These are phyloP conservation scores for Seminavis robusta DNA, from an alignment of 108 stramenopile genomes.

Conservation along the genomic window DNA sequence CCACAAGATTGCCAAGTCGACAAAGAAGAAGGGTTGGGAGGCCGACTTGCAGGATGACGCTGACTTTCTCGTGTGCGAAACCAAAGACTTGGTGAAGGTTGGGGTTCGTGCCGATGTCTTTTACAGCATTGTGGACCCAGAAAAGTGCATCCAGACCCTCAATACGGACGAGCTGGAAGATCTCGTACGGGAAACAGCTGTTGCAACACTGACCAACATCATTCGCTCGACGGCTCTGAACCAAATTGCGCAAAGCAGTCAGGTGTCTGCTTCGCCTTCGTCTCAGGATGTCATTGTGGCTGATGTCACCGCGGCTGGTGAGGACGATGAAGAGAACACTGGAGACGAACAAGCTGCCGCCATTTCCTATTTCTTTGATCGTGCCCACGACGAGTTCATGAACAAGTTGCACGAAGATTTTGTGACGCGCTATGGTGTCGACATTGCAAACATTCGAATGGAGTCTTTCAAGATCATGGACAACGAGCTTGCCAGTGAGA, in stretches of 20 bases:
- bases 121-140: conserved; percentile 33
- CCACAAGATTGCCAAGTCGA: conserved; percentile 12
- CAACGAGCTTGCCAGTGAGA: conserved; percentile 25
- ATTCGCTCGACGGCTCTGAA: conserved; percentile 30
- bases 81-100: conserved; percentile 37
- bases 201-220: conserved; percentile 35
- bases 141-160: conserved; percentile 24
- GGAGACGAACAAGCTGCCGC: conserved; percentile 5
- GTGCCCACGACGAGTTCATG: conserved; percentile 32
- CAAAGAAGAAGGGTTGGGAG: not conserved
- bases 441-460: conserved; percentile 32
- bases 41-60: conserved; percentile 7
- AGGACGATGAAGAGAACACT: not conserved
- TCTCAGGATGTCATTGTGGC: not conserved
- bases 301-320: not conserved
- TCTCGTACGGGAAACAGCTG: conserved; percentile 30
- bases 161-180: conserved; percentile 28
- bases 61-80: conserved; percentile 30
- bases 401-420: conserved; percentile 29
- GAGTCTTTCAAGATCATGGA: conserved; percentile 42
- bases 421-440: conserved; percentile 13
- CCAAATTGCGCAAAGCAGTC: conserved; percentile 25
- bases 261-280: conserved; percentile 12
- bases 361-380: conserved; percentile 16
- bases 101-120: conserved; percentile 37